phyloP scores from a whole-genome alignment of 306 rosid genomes.

The Vigna radiata region DNA sequence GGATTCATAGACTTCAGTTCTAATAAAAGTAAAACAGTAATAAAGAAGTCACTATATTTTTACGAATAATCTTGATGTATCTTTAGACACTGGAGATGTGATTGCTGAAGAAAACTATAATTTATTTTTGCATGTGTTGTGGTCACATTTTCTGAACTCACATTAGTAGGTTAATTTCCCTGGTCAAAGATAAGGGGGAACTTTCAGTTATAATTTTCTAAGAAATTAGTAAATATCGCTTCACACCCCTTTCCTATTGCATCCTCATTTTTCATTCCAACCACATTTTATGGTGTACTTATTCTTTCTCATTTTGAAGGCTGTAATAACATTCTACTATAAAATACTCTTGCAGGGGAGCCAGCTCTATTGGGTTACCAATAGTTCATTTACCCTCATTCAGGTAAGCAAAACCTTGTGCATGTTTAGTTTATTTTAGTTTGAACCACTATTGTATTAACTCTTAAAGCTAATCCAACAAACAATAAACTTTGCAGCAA shows the following conservation, averaged over 20 bases:
- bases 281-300: conserved; percentile 39
- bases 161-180: neutral
- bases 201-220: neutral
- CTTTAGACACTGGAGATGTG: conserved; percentile 26
- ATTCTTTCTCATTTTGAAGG: conserved; percentile 34
- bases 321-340: conserved; percentile 38
- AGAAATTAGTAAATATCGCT: conserved; percentile 15
- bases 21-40: neutral
- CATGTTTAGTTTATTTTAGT: conserved; percentile 8
- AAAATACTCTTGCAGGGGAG: conserved; percentile 77
- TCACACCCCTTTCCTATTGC: conserved; percentile 24
- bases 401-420: conserved; percentile 63
- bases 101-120: conserved; percentile 29
- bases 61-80: conserved; percentile 12
- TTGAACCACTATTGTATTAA: conserved; percentile 32
- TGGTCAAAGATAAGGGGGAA: conserved; percentile 6
- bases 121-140: conserved; percentile 3
- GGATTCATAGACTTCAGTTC: neutral
- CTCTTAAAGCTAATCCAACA: conserved; percentile 27
- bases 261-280: conserved; percentile 34
- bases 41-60: conserved; percentile 18
- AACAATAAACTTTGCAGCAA: conserved; percentile 66
- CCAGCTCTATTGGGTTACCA: conserved; percentile 87
- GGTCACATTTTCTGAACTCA: conserved; percentile 23
- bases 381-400: conserved; percentile 65